Percentiles rank a stretch among this genome's conserved stretches.
Evolutionary conservation across 306 rosid species (phyloP).

Genomic region (Lotus japonicus): DNA sequence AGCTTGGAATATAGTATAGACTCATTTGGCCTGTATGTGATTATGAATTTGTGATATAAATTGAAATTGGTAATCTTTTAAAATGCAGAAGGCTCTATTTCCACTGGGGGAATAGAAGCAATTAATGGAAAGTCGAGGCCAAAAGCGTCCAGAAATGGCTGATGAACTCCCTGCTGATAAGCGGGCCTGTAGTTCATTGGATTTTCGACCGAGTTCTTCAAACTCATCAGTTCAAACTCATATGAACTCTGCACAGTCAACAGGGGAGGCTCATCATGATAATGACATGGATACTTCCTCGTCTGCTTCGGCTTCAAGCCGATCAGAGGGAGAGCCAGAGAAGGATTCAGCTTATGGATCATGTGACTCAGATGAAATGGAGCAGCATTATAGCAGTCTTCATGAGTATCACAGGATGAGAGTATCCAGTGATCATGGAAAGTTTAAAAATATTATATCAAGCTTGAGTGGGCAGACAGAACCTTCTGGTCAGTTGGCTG

Average conservation of each 20-base stretch:
- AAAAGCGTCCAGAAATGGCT: conserved; percentile 71
- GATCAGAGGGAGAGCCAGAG: conserved; percentile 78
- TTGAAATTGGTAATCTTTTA: conserved; percentile 16
- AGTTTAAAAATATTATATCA: conserved; percentile 59
- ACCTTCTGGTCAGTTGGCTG: conserved; percentile 58
- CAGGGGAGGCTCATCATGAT: conserved; percentile 51
- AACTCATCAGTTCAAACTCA: conserved; percentile 58
- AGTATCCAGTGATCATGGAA: conserved; percentile 72
- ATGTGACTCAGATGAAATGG: conserved; percentile 90
- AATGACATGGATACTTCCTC: conserved; percentile 93
- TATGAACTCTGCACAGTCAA: conserved; percentile 35
- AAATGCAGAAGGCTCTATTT: conserved; percentile 32
- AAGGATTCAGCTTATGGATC: conserved; percentile 87
- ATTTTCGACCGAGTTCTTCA: conserved; percentile 82
- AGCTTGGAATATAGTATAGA: background rate
- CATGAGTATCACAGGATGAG: conserved; percentile 66
- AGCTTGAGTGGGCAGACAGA: conserved; percentile 62
- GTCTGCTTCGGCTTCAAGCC: conserved; percentile 78
- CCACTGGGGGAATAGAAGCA: conserved; percentile 21
- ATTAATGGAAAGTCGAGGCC: conserved; percentile 87
- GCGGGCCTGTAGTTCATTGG: conserved; percentile 79
- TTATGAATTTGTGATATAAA: conserved; percentile 12
- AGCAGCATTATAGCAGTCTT: conserved; percentile 55
- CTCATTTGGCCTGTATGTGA: background rate
- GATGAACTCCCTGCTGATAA: conserved; percentile 92